Base-by-base conservation (phyloP, 1,284 basidiomycete genomes). In the Microbotryum violaceum region DNA sequence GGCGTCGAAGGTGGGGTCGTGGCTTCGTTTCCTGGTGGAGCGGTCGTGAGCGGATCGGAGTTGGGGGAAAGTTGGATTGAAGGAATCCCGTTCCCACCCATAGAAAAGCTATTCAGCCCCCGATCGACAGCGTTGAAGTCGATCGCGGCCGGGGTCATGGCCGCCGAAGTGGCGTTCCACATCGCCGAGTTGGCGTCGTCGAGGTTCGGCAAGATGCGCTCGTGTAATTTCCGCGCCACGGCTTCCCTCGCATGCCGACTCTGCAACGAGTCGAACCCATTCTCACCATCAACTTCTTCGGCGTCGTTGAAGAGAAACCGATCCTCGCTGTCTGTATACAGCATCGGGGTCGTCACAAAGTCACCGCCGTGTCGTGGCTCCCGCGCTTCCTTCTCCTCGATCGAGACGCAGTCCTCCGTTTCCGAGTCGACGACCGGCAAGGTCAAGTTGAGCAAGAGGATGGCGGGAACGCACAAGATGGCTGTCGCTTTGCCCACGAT, bases 381-480 rank as follows among this genome's bases (percentile, higher is more conserved):
- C 60, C 56, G 47, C 57, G 44, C 77, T 72, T 10, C 57, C 67
- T 18, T 71, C 70, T 49, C 58, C 54, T 42, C 58, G 20, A 54
- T 18, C 58, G 45, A 25, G 27, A 33, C 25, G n/a, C 53, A 57
- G 20, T 61, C 61, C 4, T 64, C 69, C 29, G 62, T 49, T 59
- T 62, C 49, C 67, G 45, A 25, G 69, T 85, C 82, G 2, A 92
- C 89, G 5, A 97, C 92, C 4, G 93, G 93, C 7, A 97, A 79
- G 0, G 94, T 97, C 20, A 97, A 71, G 0, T 92, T 97, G 56
- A 98, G 79, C 14, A 81, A 78, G 73, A 96, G 78, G 7, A 97
- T 85, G 0, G 92, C 90, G 0, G 94, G 94, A 0, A 85, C 85
- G 8, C 91, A 91, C 59, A 93, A 81, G 18, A 96, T 70, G 0